Percentiles rank a stretch among this genome's conserved stretches.
phyloP scores from a whole-genome alignment of 73 alveolate species.

The Paramecium sonneborni region DNA sequence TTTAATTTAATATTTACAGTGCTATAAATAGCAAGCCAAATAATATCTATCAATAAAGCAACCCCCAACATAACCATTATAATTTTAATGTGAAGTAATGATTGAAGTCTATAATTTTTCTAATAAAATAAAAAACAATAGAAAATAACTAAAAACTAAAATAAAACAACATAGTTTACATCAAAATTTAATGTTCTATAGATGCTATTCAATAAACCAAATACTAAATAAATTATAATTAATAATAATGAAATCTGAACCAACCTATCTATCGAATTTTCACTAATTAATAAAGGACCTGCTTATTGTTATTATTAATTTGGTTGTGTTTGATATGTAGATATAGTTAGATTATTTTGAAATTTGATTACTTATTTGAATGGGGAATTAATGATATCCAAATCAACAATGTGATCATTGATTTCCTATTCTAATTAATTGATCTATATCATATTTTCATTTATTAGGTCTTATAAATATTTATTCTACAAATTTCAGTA shows the following conservation, averaged over 20 bases:
- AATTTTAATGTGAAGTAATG: constrained; percentile 18
- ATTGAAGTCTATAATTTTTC: constrained; percentile 23
- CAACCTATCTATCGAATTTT: not conserved
- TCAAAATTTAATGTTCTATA: not conserved
- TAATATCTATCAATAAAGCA: not conserved
- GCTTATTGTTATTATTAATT: not conserved
- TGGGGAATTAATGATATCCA: not conserved
- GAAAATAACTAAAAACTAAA: constrained; percentile 8
- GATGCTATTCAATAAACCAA: not conserved
- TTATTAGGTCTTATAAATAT: not conserved
- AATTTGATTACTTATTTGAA: not conserved
- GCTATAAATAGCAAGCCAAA: constrained; percentile 37
- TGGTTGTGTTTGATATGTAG: not conserved
- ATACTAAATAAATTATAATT: not conserved
- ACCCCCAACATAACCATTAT: constrained; percentile 6
- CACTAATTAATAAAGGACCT: not conserved
- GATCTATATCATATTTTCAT: not conserved
- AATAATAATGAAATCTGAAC: not conserved
- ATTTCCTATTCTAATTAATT: not conserved
- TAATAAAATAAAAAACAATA: constrained; percentile 29
- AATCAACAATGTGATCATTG: constrained; percentile 33
- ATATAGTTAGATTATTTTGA: not conserved
- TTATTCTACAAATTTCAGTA: not conserved
- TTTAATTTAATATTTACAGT: not conserved
- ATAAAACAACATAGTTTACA: not conserved